Percentiles rank a stretch among this genome's conserved stretches.
phyloP scores from a whole-genome alignment of 352 stramenopile genomes.

The Phytophthora litchii region DNA sequence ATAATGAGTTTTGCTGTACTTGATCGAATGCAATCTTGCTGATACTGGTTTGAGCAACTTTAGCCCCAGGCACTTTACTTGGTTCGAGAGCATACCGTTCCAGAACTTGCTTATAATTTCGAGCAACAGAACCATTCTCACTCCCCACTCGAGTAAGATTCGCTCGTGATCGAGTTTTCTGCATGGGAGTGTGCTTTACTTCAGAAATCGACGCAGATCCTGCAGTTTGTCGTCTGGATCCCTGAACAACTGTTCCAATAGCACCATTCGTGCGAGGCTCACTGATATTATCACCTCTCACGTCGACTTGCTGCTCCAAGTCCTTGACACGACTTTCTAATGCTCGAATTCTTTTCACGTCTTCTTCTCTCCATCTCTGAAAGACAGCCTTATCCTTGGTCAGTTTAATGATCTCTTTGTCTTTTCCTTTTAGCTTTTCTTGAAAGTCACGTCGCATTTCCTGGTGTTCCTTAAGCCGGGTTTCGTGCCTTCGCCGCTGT shows the following conservation, averaged over 20 bases:
- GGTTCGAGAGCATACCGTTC: conserved; percentile 44
- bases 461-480: conserved; percentile 64
- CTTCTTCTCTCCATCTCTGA: conserved; percentile 64
- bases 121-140: conserved; percentile 7
- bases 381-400: conserved; percentile 67
- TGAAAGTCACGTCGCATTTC: conserved; percentile 50
- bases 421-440: conserved; percentile 63
- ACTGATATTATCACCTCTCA: background rate
- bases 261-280: background rate
- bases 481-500: conserved; percentile 52
- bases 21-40: conserved; percentile 9
- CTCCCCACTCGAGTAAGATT: conserved; percentile 19
- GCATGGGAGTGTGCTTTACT: conserved; percentile 1
- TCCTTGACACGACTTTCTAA: conserved; percentile 55
- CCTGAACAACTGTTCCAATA: background rate
- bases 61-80: conserved; percentile 20
- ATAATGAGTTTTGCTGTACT: background rate
- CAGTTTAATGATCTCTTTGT: conserved; percentile 63
- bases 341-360: conserved; percentile 54
- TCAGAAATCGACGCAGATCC: conserved; percentile 1
- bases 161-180: conserved; percentile 28
- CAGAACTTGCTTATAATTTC: conserved; percentile 44
- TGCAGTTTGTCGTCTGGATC: conserved; percentile 8
- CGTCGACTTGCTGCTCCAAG: conserved; percentile 31
- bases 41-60: background rate